phyloP scores from a whole-genome alignment of 441 rosid species.

The Pelargonium fulgidum region DNA sequence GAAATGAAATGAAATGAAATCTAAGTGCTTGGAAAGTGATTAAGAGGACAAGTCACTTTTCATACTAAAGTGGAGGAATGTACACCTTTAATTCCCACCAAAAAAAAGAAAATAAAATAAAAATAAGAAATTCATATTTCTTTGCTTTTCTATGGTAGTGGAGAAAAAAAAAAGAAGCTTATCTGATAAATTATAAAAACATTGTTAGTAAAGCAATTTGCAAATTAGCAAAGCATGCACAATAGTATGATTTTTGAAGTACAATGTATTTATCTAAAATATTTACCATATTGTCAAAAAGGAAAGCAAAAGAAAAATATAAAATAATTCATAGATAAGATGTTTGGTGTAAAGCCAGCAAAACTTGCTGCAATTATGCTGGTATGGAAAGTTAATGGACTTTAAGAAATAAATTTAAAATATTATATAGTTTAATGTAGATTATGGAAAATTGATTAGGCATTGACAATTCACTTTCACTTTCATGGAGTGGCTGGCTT shows the following conservation, averaged over 20 bases:
- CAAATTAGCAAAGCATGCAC: not conserved
- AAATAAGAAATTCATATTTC: not conserved
- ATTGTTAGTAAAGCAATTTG: not conserved
- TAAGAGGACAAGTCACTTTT: not conserved
- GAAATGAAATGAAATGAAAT: not conserved
- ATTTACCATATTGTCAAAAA: too few species aligned
- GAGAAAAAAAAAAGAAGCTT: not conserved
- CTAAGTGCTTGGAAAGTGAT: conserved; percentile 1
- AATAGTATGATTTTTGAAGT: not conserved
- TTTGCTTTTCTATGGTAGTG: conserved; percentile 1
- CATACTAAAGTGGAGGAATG: not conserved
- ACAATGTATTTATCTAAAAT: not conserved
- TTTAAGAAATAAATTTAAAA: not conserved
- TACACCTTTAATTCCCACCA: not conserved
- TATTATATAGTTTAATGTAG: not conserved
- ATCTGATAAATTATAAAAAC: conserved; percentile 1
- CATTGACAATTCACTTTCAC: too few species aligned
- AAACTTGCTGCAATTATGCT: not conserved
- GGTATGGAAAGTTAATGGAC: conserved; percentile 1
- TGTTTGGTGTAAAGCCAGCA: not conserved
- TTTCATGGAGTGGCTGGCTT: not conserved
- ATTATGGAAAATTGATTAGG: not conserved
- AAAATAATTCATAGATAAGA: not conserved
- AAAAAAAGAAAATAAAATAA: not conserved
- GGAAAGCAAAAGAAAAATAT: not conserved